Evolutionary conservation across 495 filamentous ascomycete species (phyloP), one percentile per base, ranked within the genome.

Genomic region (Aspergillus carlsbadensis): DNA sequence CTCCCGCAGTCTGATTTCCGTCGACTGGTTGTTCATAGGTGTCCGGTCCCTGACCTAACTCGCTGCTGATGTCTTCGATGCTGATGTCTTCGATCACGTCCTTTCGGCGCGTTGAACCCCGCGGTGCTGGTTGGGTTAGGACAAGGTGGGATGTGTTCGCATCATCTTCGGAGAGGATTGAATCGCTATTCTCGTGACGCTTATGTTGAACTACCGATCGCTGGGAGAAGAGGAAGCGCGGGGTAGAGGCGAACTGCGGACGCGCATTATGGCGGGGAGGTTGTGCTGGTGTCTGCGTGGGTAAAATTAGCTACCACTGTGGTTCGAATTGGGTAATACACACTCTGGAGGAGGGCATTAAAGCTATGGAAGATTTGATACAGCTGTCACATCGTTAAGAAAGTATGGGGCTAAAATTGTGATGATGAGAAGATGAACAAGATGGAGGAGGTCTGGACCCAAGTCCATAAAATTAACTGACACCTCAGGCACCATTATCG

Each of bases 231-330:
- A 75, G 48, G 29, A 78, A 78, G 10, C 73, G 72, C 15, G 73
- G 75, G 1, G 73, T 73, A 2, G 70, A 69, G 0, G 75, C 73
- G 52, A 78, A 78, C 36, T 76, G 73, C 5, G 72, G 61, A 18
- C 69, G 66, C 21, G 61, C 58, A 39, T 40, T 68, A 55, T 61
- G 58, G 42, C 65, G 67, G 48, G 71, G 56, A 31, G 66, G 64
- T 13, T 70, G 70, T 57, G 70, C 71, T 36, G 71, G 73, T 26
- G 73, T 65, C 63, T 65, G 43, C 13, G 31, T 34, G 15, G n/a
- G n/a, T 37, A 33, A 15, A 35, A 15, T 29, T 29, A 47, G 21
- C 10, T 37, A 46, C 18, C 11, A 20, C 1, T 8, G 21, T 33
- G 13, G 1, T 6, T 17, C 29, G 22, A 6, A 4, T 8, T n/a